These are phyloP conservation scores for Brassica cretica DNA, from an alignment of 345 rosid genomes.

Conservation along the genomic window DNA sequence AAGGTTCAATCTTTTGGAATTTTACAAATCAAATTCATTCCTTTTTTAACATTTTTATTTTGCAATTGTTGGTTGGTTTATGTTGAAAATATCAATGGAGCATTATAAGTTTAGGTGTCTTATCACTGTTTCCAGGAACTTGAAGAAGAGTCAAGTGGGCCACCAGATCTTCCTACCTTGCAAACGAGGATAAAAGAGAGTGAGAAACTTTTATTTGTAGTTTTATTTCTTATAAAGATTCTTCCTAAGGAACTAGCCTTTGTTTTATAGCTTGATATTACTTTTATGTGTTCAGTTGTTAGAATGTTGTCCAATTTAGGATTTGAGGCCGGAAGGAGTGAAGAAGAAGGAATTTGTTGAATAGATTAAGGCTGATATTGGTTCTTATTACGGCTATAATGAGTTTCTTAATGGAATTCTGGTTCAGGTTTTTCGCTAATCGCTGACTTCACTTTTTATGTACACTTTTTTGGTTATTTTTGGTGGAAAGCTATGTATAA, in stretches of 20 bases:
- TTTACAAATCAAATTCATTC: neutral
- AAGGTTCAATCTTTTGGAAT: slow-evolving; percentile 45
- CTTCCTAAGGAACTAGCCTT: neutral
- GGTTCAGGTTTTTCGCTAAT: slow-evolving; percentile 60
- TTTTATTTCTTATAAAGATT: neutral
- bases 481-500: neutral
- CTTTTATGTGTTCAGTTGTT: slow-evolving; percentile 49
- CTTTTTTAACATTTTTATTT: neutral
- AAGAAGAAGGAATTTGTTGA: slow-evolving; percentile 62
- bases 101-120: neutral
- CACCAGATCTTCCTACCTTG: slow-evolving; percentile 71
- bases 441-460: slow-evolving; percentile 1
- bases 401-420: slow-evolving; percentile 77
- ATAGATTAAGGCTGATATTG: slow-evolving; percentile 71
- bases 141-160: slow-evolving; percentile 65
- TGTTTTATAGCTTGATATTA: slow-evolving; percentile 9
- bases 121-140: slow-evolving; percentile 53
- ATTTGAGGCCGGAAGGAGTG: slow-evolving; percentile 61
- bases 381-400: slow-evolving; percentile 86
- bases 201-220: slow-evolving; percentile 39
- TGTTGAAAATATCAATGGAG: slow-evolving; percentile 7
- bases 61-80: neutral
- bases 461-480: neutral
- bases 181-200: slow-evolving; percentile 82
- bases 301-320: slow-evolving; percentile 81